A percentile compares a stretch with the other conserved stretches of the same genome.
phyloP scores from a whole-genome alignment of 2,329 filamentous ascomycete genomes.

The Epichloe gansuensis region DNA sequence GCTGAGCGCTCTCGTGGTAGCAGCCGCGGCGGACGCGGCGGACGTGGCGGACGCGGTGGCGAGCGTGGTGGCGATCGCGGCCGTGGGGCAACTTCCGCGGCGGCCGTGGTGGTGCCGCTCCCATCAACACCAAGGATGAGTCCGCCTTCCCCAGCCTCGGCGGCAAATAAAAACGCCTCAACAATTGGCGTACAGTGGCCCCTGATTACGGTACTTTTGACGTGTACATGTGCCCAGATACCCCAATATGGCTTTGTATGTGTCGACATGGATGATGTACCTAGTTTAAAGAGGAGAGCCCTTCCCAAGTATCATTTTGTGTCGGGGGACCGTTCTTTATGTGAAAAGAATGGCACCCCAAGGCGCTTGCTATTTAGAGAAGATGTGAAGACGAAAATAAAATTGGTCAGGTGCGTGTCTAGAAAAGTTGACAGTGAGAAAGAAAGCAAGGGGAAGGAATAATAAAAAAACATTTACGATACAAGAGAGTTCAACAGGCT shows the following conservation, averaged over 20 bases:
- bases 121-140: conserved; percentile 47
- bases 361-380: background rate
- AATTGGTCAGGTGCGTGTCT: background rate
- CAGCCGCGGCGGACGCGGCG: conserved; percentile 39
- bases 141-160: conserved; percentile 50
- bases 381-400: background rate
- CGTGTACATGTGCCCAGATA: conserved; percentile 6
- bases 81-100: conserved; percentile 27
- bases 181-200: background rate
- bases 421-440: background rate
- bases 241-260: conserved; percentile 5
- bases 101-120: conserved; percentile 27
- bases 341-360: background rate
- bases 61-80: conserved; percentile 37
- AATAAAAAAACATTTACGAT: background rate
- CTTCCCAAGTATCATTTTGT: background rate
- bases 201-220: conserved; percentile 1
- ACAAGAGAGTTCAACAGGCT: background rate
- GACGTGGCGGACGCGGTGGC: conserved; percentile 41
- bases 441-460: too few species aligned
- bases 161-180: conserved; percentile 31
- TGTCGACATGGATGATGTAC: conserved; percentile 5
- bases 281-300: background rate
- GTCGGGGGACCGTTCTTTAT: background rate
- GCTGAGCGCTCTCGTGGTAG: conserved; percentile 44